Percentiles rank a stretch among this genome's conserved stretches.
Evolutionary conservation across 2,329 filamentous ascomycete species (phyloP).

Genomic region (Cadophora sp.): DNA sequence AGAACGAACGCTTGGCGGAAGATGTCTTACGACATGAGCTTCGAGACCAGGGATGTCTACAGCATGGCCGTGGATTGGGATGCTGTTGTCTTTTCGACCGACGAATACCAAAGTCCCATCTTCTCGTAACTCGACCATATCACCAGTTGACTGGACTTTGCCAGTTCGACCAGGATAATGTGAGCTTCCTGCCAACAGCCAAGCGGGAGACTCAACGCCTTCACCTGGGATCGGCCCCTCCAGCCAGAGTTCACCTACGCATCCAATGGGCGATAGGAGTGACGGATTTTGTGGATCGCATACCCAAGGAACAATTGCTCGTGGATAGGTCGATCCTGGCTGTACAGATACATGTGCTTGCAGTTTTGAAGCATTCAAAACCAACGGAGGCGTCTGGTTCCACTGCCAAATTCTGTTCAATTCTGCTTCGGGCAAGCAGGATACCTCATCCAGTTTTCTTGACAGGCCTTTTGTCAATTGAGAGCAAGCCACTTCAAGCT

Average conservation of each 20-base stretch:
- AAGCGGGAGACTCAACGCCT: conserved; percentile 42
- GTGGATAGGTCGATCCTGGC: conserved; percentile 46
- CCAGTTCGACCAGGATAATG: conserved; percentile 42
- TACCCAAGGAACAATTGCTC: conserved; percentile 45
- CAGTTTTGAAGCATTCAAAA: conserved; percentile 40
- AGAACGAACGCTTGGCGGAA: conserved; percentile 43
- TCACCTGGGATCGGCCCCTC: conserved; percentile 46
- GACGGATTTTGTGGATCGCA: conserved; percentile 44
- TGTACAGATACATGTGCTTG: conserved; percentile 32
- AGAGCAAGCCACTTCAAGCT: conserved; percentile 42
- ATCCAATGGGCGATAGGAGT: conserved; percentile 50
- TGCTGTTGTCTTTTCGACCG: conserved; percentile 40
- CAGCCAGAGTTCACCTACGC: conserved; percentile 48
- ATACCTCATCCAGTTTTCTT: conserved; percentile 44
- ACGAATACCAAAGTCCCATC: conserved; percentile 42
- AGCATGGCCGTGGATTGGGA: conserved; percentile 47
- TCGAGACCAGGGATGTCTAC: conserved; percentile 51
- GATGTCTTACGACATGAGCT: conserved; percentile 45
- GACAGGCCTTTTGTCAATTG: conserved; percentile 38
- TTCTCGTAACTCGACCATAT: conserved; percentile 40
- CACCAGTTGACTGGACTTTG: conserved; percentile 40
- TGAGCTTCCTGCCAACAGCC: conserved; percentile 47
- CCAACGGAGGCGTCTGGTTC: conserved; percentile 48
- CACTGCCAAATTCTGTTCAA: conserved; percentile 51
- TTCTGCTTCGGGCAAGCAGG: conserved; percentile 41